Conservation (phyloP, 352 stramenopile genomes). For the Pythium aphanidermatum region DNA sequence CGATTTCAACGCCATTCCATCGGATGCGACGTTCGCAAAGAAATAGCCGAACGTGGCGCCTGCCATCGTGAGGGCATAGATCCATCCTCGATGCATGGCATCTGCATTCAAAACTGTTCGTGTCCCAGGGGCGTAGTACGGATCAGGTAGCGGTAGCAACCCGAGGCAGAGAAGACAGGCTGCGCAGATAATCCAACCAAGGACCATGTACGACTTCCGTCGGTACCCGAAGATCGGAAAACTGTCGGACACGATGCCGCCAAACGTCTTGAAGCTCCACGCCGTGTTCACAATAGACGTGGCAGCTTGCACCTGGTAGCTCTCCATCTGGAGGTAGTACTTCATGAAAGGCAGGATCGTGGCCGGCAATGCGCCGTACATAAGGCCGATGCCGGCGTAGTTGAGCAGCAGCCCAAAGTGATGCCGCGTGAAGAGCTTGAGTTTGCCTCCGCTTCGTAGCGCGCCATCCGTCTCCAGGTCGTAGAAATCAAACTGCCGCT, state of each 20-base stretch:
- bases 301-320: conserved; percentile 49
- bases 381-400: conserved; percentile 55
- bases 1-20: conserved; percentile 72
- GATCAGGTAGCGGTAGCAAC: conserved; percentile 13
- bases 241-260: conserved; percentile 55
- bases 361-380: conserved; percentile 61
- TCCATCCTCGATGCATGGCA: conserved; percentile 29
- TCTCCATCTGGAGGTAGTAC: conserved; percentile 57
- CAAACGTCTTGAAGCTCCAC: conserved; percentile 66
- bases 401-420: conserved; percentile 62
- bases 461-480: conserved; percentile 59
- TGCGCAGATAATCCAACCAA: conserved; percentile 46
- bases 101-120: conserved; percentile 16
- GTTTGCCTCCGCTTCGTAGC: conserved; percentile 45
- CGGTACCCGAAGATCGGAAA: conserved; percentile 52
- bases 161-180: conserved; percentile 33
- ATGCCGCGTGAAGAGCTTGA: conserved; percentile 35
- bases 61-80: conserved; percentile 67
- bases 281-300: conserved; percentile 44
- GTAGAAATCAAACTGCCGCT: conserved; percentile 49
- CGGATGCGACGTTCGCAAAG: conserved; percentile 76
- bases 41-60: conserved; percentile 82
- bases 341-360: conserved; percentile 50
- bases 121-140: conserved; percentile 18
- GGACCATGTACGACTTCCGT: conserved; percentile 61